Conservation (phyloP, 2,329 filamentous ascomycete species). For the Domatiomyces catenatus region DNA sequence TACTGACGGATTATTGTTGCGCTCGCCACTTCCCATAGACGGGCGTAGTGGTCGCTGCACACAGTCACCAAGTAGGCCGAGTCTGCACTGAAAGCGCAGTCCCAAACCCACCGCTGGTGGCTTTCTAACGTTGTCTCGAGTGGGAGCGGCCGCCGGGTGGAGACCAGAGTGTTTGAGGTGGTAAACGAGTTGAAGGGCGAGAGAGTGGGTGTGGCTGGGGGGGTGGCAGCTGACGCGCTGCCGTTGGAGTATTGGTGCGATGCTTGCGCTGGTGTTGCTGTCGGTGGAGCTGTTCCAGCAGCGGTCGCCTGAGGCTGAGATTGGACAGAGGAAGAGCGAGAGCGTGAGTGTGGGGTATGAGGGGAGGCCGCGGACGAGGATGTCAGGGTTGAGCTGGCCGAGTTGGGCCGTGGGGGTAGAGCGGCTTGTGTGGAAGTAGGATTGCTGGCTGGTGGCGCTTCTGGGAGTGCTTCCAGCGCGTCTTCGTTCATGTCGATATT, state of each 20-base stretch:
- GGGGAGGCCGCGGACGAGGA: conserved; percentile 1
- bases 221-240: neutral
- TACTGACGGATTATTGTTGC: conserved; percentile 89
- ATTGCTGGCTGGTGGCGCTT: neutral
- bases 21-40: conserved; percentile 74
- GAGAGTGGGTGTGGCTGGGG: neutral
- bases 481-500: conserved; percentile 58
- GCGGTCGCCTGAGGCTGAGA: neutral
- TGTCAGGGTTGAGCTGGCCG: neutral
- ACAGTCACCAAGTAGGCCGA: conserved; percentile 86
- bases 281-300: neutral
- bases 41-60: conserved; percentile 83
- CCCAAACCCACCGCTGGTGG: conserved; percentile 95
- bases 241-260: neutral
- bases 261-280: conserved; percentile 1
- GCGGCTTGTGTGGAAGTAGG: neutral
- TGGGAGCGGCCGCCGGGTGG: conserved; percentile 38
- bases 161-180: conserved; percentile 9
- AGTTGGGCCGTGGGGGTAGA: neutral
- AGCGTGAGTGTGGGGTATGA: neutral
- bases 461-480: conserved; percentile 19
- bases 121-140: conserved; percentile 76
- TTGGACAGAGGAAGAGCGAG: conserved; percentile 1
- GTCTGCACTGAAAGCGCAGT: conserved; percentile 88
- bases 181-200: conserved; percentile 1